Evolutionary conservation across 345 rosid genomes (phyloP), one percentile per base, ranked within the genome.

Genomic region (Limnanthes douglasii): DNA sequence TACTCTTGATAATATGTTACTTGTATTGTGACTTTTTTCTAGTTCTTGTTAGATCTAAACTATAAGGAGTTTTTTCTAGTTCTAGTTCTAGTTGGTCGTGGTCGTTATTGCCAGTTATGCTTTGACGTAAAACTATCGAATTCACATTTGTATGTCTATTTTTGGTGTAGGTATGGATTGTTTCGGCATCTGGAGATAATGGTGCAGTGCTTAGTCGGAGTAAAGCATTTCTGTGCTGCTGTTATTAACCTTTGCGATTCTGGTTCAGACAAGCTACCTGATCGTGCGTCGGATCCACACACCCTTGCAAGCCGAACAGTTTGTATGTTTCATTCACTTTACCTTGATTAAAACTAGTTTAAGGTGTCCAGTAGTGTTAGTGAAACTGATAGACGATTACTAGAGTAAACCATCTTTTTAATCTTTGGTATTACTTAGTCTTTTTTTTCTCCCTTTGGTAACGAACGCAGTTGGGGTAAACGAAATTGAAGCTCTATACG

Each of bases 401-500:
- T 7, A 15, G 21, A 42, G 16, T 31, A 18, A 11, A 26, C 34
- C 12, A 5, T 32, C 41, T 15, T 34, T 45, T 14, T 45, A 31
- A 39, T 8, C 21, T 23, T 21, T 66, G 34, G 11, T 30, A 12
- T 46, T 16, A 37, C 40, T 8, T 22, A 18, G 20, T 4, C 31
- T 21, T 53, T 23, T 22, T 15, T 14, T 37, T 21, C 32, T 3
- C 10, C 21, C 30, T 48, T 33, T 58, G 37, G 11, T 25, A 21
- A 16, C 30, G 15, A 46, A 3, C 62, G 68, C 85, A 86, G 94
- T 86, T 54, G 73, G 88, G 40, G 88, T 82, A 40, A 86, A 93
- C 57, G 94, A 86, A 61, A 76, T 86, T 43, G 97, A 86, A 37
- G 93, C 97, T 44, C 60, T 86, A 34, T 82, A 82, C 46, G 94